Base-by-base conservation (phyloP, 2,329 filamentous ascomycete species). In the Pseudogymnoascus sp. region DNA sequence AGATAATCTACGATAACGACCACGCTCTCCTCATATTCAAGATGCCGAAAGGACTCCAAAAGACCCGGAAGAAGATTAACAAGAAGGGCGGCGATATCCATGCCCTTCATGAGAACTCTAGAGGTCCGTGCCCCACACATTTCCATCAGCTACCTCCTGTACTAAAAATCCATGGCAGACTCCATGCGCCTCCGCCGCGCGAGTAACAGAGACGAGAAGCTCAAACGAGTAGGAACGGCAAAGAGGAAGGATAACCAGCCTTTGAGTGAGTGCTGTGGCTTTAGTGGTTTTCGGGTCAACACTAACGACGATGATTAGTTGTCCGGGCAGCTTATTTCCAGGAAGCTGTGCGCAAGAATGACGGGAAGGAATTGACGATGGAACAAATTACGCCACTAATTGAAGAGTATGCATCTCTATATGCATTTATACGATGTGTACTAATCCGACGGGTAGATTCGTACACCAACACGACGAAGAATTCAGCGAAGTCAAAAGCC, bases 31-130 rank as follows among this genome's bases (percentile, higher is more conserved):
- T 36, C 49, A 3, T 12, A 56, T 6, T 63, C 72, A 81, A 70
- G 23, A 96, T 96, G 92, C 84, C 90, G 12, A 88, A 86, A 72
- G 85, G 88, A 49, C 78, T 97, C 5, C 79, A 85, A 67, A 97
- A 97, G 74, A 89, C 95, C 18, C 85, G 89, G 66, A 97, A 97
- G 78, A 86, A 91, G 67, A 93, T 97, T 67, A 80, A 86, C 36
- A 96, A 96, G 79, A 86, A 89, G 68, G 85, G 86, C 67, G 86
- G 86, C 18, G 85, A 86, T 40, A 82, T 91, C 56, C 87, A 88
- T 31, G 82, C 88, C 11, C 82, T 97, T 21, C 93, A 97, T 72
- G 89, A 92, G 75, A 91, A 91, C 74, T 96, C 92, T 65, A 84
- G 95, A 68, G 59, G 59, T 60, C 14, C 59, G 38, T 21, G 16